Evolutionary conservation across 805 yeast genomes (phyloP), one percentile per base, ranked within the genome.

Genomic region (Cyberlindnera americana): DNA sequence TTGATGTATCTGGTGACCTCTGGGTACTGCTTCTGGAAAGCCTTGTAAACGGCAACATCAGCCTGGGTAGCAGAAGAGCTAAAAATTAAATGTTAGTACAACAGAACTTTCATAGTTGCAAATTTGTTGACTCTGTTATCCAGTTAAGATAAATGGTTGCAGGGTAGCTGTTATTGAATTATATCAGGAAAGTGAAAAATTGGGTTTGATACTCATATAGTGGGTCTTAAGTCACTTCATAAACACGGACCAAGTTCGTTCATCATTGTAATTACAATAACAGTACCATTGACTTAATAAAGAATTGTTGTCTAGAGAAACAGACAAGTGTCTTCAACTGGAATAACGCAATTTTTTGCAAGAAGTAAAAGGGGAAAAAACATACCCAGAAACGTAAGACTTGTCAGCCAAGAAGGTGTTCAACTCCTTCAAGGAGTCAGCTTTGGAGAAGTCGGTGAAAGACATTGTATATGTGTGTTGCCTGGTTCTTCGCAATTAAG

Each of bases 1-100:
- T 87, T 87, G 80, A 84, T 88, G 97, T 97, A 93, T 80, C 98
- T 90, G 66, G 96, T 73, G 66, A 89, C 89, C 70, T 85, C 82
- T 70, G 97, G 96, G 86, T 72, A 91, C 70, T 83, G 71, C 62
- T 76, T 64, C 77, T 89, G 89, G 84, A 81, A 91, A 72, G 96
- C 89, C 78, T 87, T 80, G 91, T 81, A 91, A 61, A 78, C 88
- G 59, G 90, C 68, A 52, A 85, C 98, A 67, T 91, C 98, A 66
- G 96, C 96, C 75, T 88, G 96, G 61, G 97, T 73, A 54, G 96
- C 95, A 61, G 88, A 67, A 57, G 89, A 71, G 72, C 95, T 87
- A 51, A 47, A 21, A 16, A n/a, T 19, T 17, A 24, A 38, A 57
- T 54, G 56, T 44, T 31, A 23, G 10, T 13, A 6, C 22, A 35